Conservation (phyloP, 2,329 filamentous ascomycete species). For the Chaetomiaceae sp. region DNA sequence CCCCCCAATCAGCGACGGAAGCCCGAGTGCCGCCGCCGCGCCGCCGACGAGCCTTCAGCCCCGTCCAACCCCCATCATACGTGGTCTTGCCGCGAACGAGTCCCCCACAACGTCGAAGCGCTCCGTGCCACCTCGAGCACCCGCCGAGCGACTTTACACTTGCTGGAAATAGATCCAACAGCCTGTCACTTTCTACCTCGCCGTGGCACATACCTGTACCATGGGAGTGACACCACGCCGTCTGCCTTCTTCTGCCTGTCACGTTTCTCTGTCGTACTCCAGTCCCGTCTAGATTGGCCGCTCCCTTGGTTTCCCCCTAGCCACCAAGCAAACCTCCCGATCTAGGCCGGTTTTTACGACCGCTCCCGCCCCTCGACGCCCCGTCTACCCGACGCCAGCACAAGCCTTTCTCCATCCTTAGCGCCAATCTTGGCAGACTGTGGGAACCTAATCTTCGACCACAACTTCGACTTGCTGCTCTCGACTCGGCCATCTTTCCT, state of each 20-base stretch:
- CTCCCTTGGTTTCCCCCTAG: background rate
- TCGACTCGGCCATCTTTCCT: constrained; percentile 1
- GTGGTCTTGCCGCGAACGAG: constrained; percentile 13
- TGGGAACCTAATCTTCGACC: background rate
- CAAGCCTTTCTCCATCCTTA: constrained; percentile 7
- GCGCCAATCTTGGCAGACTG: background rate
- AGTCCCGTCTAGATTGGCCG: constrained; percentile 7
- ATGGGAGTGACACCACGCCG: constrained; percentile 21
- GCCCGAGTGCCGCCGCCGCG: constrained; percentile 18
- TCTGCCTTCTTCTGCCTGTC: constrained; percentile 11
- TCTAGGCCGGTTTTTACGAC: constrained; percentile 12
- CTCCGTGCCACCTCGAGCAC: constrained; percentile 14
- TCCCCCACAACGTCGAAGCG: background rate
- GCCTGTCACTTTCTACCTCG: constrained; percentile 12
- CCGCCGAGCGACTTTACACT: constrained; percentile 9
- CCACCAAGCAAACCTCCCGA: constrained; percentile 1
- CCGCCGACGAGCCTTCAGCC: constrained; percentile 21
- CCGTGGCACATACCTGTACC: constrained; percentile 16
- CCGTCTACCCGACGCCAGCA: constrained; percentile 3
- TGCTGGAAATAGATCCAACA: constrained; percentile 23
- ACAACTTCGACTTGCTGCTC: background rate
- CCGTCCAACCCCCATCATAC: constrained; percentile 15
- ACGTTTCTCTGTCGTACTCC: constrained; percentile 3
- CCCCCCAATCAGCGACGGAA: constrained; percentile 26
- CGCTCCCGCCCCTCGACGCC: constrained; percentile 9